Evolutionary conservation across 371 early-diverging fungal genomes (phyloP), one percentile per base, ranked within the genome.

Genomic region (Funneliformis caledonium): DNA sequence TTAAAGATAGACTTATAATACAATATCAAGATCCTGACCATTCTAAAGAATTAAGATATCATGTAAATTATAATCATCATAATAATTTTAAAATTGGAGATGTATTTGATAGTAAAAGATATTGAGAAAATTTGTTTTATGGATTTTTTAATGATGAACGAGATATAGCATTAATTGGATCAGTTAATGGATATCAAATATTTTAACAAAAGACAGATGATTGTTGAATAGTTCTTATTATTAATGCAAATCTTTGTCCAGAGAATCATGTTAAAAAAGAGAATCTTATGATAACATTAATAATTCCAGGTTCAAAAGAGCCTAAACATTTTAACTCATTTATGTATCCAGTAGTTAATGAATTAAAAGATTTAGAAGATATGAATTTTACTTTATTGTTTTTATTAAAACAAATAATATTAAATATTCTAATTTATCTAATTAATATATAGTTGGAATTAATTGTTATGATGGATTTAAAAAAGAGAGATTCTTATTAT

Each of bases 141-240:
- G 14, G 56, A 26, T 52, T 50, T 31, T 72, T 72, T 72, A 6
- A 45, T 48, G 45, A 72, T 72, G 52, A 50, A 52, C 22, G 2
- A 9, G 37, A 72, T n/a, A 1, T 72, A 19, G 56, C 56, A 72
- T 31, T 72, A 42, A 52, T 19, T n/a, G 72, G 19, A 48, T 72
- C 2, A 37, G 1, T n/a, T 45, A 16, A 72, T 72, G 48, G 31
- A 26, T 72, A 72, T 33, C 72, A 72, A 22, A 72, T 72, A 2
- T 72, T 72, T 50, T 9, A 16, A 52, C n/a, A 72, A 72, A 72
- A 72, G 8, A 72, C 72, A 8, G 26, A 72, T 56, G 16, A 72
- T 48, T 50, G 31, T 33, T 72, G 16, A 37, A 26, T 72, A 47
- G 19, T 72, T 22, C 48, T 72, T 8, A 22, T 72, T 22, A 37